Evolutionary conservation across 768 basidiomycete genomes (phyloP).

Genomic region (Lentinula guzmanii): DNA sequence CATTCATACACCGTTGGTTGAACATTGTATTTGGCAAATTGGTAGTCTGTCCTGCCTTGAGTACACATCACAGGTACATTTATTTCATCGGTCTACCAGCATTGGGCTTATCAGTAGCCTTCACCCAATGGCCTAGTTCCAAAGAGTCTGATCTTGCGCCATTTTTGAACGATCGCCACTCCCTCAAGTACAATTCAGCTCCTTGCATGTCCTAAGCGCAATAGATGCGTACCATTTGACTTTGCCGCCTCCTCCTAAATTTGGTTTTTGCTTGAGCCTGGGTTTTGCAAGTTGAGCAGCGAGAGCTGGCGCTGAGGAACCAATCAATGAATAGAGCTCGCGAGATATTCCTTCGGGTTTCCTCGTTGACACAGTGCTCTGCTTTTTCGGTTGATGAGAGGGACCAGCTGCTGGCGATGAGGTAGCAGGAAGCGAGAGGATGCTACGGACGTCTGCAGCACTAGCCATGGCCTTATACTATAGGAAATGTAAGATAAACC

Average conservation of each 20-base stretch:
- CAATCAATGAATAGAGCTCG: conserved; percentile 92
- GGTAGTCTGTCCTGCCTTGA: conserved; percentile 49
- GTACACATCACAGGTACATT: not conserved
- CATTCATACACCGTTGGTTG: conserved; percentile 62
- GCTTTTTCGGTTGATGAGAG: conserved; percentile 40
- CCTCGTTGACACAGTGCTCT: conserved; percentile 30
- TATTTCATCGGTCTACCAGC: conserved; percentile 36
- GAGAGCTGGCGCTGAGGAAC: conserved; percentile 85
- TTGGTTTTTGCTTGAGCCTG: conserved; percentile 82
- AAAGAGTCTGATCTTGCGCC: conserved; percentile 60
- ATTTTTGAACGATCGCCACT: conserved; percentile 70
- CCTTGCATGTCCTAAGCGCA: not conserved
- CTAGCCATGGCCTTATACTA: conserved; percentile 26
- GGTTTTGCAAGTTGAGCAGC: conserved; percentile 76
- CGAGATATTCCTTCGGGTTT: conserved; percentile 90
- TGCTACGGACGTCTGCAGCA: conserved; percentile 80
- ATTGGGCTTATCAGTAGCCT: conserved; percentile 47
- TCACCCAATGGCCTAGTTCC: conserved; percentile 82
- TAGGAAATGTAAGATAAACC: not conserved
- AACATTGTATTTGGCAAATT: conserved; percentile 80
- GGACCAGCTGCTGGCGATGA: conserved; percentile 33
- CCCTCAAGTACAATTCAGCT: conserved; percentile 41
- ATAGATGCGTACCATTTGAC: conserved; percentile 58
- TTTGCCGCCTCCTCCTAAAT: conserved; percentile 53
- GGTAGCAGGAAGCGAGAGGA: conserved; percentile 57